phyloP scores from a whole-genome alignment of 1,139 yeast genomes.

The Taphrina deformans region DNA sequence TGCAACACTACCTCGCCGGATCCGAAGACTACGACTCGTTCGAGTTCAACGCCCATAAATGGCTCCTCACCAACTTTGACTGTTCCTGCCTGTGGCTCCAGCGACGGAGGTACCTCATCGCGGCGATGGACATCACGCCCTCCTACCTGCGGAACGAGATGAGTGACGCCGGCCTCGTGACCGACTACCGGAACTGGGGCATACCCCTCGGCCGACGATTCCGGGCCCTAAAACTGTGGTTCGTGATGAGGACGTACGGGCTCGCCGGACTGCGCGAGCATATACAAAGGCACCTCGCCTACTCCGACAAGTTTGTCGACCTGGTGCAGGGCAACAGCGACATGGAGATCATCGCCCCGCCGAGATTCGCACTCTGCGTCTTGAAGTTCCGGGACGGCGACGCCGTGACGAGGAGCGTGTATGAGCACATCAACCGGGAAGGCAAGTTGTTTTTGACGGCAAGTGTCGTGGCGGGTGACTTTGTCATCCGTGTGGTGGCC shows the following conservation, averaged over 20 bases:
- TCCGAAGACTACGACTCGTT: conserved; percentile 39
- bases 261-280: conserved; percentile 38
- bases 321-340: conserved; percentile 33
- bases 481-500: conserved; percentile 39
- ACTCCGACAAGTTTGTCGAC: conserved; percentile 36
- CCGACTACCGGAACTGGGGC: conserved; percentile 41
- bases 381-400: conserved; percentile 33
- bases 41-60: conserved; percentile 41
- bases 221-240: conserved; percentile 40
- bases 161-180: conserved; percentile 39
- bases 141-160: conserved; percentile 39
- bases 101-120: conserved; percentile 36
- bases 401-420: conserved; percentile 37
- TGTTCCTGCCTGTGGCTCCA: conserved; percentile 39
- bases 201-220: conserved; percentile 41
- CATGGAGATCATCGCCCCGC: conserved; percentile 37
- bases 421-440: conserved; percentile 37
- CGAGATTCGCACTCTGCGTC: conserved; percentile 39
- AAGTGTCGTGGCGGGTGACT: conserved; percentile 37
- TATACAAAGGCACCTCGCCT: conserved; percentile 35
- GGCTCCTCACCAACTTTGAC: conserved; percentile 41
- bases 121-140: conserved; percentile 40
- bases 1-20: conserved; percentile 36
- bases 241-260: conserved; percentile 40
- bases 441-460: conserved; percentile 38